A percentile compares a stretch with the other conserved stretches of the same genome.
These are phyloP conservation scores for Suhomyces choctaworum DNA, from an alignment of 1,139 yeast genomes.

Conservation along the genomic window DNA sequence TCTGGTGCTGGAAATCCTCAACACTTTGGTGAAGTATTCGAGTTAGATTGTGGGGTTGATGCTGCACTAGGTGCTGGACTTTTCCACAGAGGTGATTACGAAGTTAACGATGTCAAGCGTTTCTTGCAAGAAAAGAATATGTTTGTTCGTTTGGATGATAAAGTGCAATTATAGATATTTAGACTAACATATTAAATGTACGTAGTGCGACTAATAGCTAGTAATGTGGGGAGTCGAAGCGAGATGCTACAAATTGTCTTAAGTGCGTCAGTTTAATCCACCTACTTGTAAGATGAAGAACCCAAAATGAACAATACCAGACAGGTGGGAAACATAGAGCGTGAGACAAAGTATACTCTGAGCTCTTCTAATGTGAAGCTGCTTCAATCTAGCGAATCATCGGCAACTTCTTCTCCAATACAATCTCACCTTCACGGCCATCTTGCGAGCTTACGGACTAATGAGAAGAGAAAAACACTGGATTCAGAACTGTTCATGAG, in stretches of 20 bases:
- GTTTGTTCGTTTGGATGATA: conserved; percentile 41
- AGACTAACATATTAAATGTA: too few species aligned
- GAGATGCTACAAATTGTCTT: too few species aligned
- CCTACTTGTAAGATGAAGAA: too few species aligned
- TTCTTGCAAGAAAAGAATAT: conserved; percentile 47
- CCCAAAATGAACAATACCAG: too few species aligned
- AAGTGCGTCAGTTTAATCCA: too few species aligned
- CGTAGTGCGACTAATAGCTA: too few species aligned
- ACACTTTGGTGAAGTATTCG: conserved; percentile 86
- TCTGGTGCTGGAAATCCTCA: conserved; percentile 94
- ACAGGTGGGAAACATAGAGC: too few species aligned
- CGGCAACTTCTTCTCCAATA: conserved; percentile 21
- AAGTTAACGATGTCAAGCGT: conserved; percentile 78
- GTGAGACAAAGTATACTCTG: too few species aligned
- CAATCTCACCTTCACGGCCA: conserved; percentile 27
- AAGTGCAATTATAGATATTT: conserved; percentile 28
- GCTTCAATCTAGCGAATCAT: not conserved
- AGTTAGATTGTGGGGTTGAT: conserved; percentile 71
- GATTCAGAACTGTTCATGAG: too few species aligned
- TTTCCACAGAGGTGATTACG: conserved; percentile 92
- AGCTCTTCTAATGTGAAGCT: too few species aligned
- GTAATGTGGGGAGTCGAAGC: too few species aligned
- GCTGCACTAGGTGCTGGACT: conserved; percentile 98
- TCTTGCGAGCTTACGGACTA: conserved; percentile 25
- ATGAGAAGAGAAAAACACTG: conserved; percentile 19